Evolutionary conservation across 306 rosid species (phyloP).

Genomic region (Cucumis melo): DNA sequence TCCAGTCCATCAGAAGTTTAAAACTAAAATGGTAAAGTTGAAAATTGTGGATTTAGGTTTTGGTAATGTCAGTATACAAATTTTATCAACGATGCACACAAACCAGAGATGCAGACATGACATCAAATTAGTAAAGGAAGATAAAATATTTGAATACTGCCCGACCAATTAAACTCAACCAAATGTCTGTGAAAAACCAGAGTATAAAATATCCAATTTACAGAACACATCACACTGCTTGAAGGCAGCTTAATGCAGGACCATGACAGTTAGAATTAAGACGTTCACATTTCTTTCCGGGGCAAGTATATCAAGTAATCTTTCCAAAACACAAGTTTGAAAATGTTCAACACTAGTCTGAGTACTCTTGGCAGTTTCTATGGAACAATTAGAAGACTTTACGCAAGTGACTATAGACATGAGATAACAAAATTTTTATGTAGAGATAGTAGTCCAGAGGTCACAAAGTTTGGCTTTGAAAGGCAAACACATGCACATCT

Average conservation of each 20-base stretch:
- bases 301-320: neutral
- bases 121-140: neutral
- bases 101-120: neutral
- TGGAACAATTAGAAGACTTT: neutral
- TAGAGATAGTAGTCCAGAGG: neutral
- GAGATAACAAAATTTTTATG: neutral
- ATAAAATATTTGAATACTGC: neutral
- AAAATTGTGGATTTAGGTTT: neutral
- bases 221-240: neutral
- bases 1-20: neutral
- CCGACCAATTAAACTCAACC: neutral
- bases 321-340: neutral
- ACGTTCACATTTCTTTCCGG: neutral
- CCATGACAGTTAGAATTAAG: neutral
- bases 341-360: neutral
- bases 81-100: neutral
- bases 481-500: neutral
- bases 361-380: neutral
- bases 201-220: neutral
- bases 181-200: neutral
- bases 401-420: neutral
- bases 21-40: neutral
- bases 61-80: neutral
- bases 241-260: neutral
- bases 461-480: neutral